Percentiles rank a stretch among this genome's conserved stretches.
These are phyloP conservation scores for Hordeum vulgare DNA, from an alignment of 176 grass and related monocot genomes.

Conservation along the genomic window MorexV3_pseudomolecules_assembly NC_058524.1:437054276-437054775, in stretches of 20 bases:
- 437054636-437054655: neutral
- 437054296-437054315: neutral
- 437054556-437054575: neutral
- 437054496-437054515: neutral
- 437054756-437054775: neutral
- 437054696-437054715: neutral
- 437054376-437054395: neutral
- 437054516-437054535: neutral
- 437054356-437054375: neutral
- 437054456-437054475: neutral
- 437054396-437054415: neutral
- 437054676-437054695: neutral
- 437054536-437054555: neutral
- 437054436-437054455: neutral
- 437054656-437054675: neutral
- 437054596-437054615: neutral
- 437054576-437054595: neutral
- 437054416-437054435: neutral
- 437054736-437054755: neutral
- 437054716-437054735: neutral
- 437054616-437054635: neutral
- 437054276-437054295: neutral
- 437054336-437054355: neutral
- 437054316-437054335: neutral
- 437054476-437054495: rapidly evolving